Evolutionary conservation across 345 rosid species (phyloP).

Genomic region (Trapa bicornis): DNA sequence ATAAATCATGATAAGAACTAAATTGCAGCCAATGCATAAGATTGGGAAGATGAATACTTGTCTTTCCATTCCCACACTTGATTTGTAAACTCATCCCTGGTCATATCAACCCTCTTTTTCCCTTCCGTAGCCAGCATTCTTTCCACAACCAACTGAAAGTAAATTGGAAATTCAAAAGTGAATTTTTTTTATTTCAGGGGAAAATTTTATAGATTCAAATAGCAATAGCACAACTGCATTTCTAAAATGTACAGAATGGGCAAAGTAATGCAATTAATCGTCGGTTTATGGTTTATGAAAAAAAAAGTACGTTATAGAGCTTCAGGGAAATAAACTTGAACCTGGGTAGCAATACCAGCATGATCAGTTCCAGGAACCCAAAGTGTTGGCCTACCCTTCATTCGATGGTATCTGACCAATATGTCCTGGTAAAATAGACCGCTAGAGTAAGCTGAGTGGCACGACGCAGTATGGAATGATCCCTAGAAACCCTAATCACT

Average conservation of each 20-base stretch:
- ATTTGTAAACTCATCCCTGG: constrained; percentile 79
- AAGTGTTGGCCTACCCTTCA: constrained; percentile 92
- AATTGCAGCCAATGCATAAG: neutral
- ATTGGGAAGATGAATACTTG: constrained; percentile 43
- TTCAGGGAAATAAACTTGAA: constrained; percentile 16
- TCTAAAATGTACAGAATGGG: neutral
- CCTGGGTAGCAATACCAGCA: constrained; percentile 99
- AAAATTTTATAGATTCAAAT: neutral
- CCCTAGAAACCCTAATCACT: neutral
- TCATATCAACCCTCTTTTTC: constrained; percentile 60
- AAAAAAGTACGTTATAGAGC: neutral
- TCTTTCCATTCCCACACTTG: constrained; percentile 98
- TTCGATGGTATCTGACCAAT: constrained; percentile 79
- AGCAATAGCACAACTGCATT: neutral
- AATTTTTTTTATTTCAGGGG: neutral
- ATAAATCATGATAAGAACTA: neutral
- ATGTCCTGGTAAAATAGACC: constrained; percentile 47
- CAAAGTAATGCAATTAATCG: neutral
- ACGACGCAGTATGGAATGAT: neutral
- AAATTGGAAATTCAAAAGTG: constrained; percentile 5
- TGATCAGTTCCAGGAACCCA: constrained; percentile 99
- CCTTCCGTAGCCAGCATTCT: constrained; percentile 93
- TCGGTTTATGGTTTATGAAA: neutral
- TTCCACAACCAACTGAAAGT: constrained; percentile 79
- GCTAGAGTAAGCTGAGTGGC: constrained; percentile 4